Percentiles rank a stretch among this genome's conserved stretches.
Conservation (phyloP, 1,284 basidiomycete species). For the Ceratobasidium sp. region DNA sequence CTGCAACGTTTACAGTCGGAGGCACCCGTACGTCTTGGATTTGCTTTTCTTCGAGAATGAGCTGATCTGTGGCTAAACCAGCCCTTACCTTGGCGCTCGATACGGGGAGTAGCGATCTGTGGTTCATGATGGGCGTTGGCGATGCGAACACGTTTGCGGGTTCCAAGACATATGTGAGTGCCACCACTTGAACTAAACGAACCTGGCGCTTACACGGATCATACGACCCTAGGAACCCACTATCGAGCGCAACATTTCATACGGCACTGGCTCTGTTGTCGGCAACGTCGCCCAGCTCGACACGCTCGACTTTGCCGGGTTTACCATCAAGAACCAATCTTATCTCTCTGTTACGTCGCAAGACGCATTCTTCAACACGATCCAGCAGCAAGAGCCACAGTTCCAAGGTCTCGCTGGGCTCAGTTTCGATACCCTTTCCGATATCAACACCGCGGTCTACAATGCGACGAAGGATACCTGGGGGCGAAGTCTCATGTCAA, state of each 20-base stretch:
- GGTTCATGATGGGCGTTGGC: slow-evolving; percentile 4
- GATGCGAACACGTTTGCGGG: slow-evolving; percentile 8
- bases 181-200: not conserved
- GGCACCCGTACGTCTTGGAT: not conserved
- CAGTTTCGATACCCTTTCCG: slow-evolving; percentile 32
- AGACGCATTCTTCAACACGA: not conserved
- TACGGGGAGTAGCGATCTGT: slow-evolving; percentile 38
- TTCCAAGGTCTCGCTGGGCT: slow-evolving; percentile 39
- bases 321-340: slow-evolving; percentile 36
- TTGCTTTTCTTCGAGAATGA: not conserved
- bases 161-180: slow-evolving; percentile 10
- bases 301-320: slow-evolving; percentile 24
- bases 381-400: not conserved
- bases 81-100: slow-evolving; percentile 31
- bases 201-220: not conserved
- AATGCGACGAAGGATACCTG: slow-evolving; percentile 6
- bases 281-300: slow-evolving; percentile 27
- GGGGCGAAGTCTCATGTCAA: slow-evolving; percentile 39
- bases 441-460: not conserved
- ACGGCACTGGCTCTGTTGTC: slow-evolving; percentile 27
- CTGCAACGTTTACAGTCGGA: slow-evolving; percentile 7
- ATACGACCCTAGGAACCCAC: slow-evolving; percentile 2
- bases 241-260: slow-evolving; percentile 15
- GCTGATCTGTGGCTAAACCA: not conserved
- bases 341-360: slow-evolving; percentile 16